A percentile compares a stretch with the other conserved stretches of the same genome.
These are phyloP conservation scores for Bremia lactucae DNA, from an alignment of 352 stramenopile species.

Conservation along the genomic window DNA sequence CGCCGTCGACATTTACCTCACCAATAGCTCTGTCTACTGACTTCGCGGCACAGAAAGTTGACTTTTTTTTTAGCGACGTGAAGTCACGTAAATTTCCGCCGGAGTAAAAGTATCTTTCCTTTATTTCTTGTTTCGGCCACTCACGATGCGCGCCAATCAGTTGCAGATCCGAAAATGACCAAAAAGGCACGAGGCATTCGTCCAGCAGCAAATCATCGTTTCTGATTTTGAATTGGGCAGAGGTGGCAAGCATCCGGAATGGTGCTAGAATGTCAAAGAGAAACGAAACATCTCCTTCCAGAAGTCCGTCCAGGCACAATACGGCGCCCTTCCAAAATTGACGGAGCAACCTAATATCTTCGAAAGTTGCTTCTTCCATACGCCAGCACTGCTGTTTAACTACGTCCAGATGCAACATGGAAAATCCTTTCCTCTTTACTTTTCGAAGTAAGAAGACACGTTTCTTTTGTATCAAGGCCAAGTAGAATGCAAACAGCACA, in stretches of 20 bases:
- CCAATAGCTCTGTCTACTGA: background rate
- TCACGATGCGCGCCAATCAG: background rate
- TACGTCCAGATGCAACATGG: background rate
- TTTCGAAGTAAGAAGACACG: background rate
- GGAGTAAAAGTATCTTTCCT: background rate
- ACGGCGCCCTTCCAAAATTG: background rate
- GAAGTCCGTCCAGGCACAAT: background rate
- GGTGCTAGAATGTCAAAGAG: background rate
- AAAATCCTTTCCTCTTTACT: background rate
- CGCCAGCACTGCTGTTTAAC: background rate
- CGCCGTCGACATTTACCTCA: background rate
- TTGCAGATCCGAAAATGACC: background rate
- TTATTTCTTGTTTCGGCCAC: background rate
- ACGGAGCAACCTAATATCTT: background rate
- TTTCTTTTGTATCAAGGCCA: background rate
- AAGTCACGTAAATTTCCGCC: background rate
- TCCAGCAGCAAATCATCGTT: background rate
- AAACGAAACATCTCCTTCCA: background rate
- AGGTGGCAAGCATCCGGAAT: background rate
- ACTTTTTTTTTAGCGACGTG: background rate
- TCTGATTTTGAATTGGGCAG: background rate
- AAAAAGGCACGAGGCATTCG: background rate
- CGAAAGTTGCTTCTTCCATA: background rate
- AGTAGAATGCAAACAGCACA: background rate
- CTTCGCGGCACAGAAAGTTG: too few relatives aligned